phyloP scores from a whole-genome alignment of 1,284 basidiomycete genomes.

The Amylostereum areolatum region DNA sequence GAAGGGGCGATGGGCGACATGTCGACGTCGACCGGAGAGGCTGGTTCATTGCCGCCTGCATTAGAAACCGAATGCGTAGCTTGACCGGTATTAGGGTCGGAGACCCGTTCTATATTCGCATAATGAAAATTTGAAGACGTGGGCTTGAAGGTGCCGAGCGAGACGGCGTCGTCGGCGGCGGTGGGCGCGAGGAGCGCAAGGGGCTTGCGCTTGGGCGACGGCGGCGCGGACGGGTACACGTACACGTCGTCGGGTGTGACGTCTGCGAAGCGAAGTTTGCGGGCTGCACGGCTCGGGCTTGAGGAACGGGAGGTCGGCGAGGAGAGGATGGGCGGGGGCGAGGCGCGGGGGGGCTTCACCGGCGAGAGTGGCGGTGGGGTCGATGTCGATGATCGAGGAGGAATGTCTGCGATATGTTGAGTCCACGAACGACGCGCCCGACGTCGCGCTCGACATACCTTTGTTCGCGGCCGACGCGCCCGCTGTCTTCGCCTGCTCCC shows the following conservation, averaged over 20 bases:
- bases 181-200: slow-evolving; percentile 46
- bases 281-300: slow-evolving; percentile 27
- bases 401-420: neutral
- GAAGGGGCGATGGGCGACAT: neutral
- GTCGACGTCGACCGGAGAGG: slow-evolving; percentile 1
- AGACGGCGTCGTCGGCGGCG: slow-evolving; percentile 34
- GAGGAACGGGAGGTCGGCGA: slow-evolving; percentile 33
- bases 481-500: slow-evolving; percentile 10
- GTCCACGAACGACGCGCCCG: slow-evolving; percentile 1
- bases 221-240: slow-evolving; percentile 73
- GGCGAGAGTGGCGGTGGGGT: neutral
- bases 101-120: neutral
- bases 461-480: slow-evolving; percentile 1
- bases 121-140: neutral
- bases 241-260: slow-evolving; percentile 51
- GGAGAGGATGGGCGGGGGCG: slow-evolving; percentile 20
- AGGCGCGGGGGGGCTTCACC: slow-evolving; percentile 15
- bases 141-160: slow-evolving; percentile 45
- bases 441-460: neutral
- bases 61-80: too few relatives aligned
- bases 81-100: neutral
- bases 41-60: neutral
- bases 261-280: slow-evolving; percentile 50
- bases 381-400: neutral
- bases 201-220: slow-evolving; percentile 54